phyloP scores from a whole-genome alignment of 2,329 filamentous ascomycete species.

The Botrytis cinerea region DNA sequence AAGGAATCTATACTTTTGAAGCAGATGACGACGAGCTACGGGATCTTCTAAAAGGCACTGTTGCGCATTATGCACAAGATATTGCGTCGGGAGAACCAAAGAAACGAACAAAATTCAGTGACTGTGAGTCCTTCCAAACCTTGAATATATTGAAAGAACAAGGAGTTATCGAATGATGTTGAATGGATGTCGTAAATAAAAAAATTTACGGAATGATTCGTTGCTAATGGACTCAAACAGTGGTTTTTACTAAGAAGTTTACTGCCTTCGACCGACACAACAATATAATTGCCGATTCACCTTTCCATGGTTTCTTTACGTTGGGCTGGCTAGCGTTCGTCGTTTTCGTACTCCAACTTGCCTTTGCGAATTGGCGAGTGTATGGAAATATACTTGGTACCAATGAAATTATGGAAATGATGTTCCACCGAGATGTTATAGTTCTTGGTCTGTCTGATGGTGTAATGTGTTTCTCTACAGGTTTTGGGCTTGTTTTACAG shows the following conservation, averaged over 20 bases:
- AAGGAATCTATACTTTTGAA: constrained; percentile 37
- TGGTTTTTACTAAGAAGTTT: constrained; percentile 73
- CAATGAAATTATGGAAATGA: constrained; percentile 71
- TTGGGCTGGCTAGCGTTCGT: constrained; percentile 74
- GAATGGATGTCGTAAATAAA: neutral
- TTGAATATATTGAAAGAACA: neutral
- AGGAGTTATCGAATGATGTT: neutral
- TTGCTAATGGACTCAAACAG: constrained; percentile 16
- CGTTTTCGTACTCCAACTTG: constrained; percentile 66
- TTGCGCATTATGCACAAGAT: constrained; percentile 36
- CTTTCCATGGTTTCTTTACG: constrained; percentile 78
- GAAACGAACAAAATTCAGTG: constrained; percentile 44
- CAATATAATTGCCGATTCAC: constrained; percentile 61
- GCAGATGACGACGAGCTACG: constrained; percentile 37
- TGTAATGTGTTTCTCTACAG: constrained; percentile 66
- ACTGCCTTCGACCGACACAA: constrained; percentile 76
- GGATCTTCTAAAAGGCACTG: constrained; percentile 35
- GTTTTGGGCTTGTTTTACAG: constrained; percentile 67
- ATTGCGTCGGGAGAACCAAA: constrained; percentile 33
- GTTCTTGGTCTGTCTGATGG: constrained; percentile 65
- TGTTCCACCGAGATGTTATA: constrained; percentile 60
- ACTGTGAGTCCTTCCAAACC: constrained; percentile 40
- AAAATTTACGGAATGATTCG: neutral
- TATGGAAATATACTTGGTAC: constrained; percentile 68
- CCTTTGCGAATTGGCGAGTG: constrained; percentile 66